These are phyloP conservation scores for Phytophthora capsici DNA, from an alignment of 352 stramenopile species.

Conservation along the genomic window DNA sequence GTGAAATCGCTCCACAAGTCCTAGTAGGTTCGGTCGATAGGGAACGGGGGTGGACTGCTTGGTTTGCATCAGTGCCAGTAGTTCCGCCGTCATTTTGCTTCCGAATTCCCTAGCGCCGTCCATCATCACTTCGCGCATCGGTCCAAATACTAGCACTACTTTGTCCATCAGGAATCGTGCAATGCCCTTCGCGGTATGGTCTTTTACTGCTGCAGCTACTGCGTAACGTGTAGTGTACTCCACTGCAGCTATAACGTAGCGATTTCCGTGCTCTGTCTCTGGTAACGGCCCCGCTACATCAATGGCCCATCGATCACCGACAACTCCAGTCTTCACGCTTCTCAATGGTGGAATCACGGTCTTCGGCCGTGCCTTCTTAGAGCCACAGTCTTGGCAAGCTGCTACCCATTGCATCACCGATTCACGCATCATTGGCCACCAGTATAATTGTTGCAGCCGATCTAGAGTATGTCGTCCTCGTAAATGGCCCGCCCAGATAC, in stretches of 20 bases:
- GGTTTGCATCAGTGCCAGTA: constrained; percentile 22
- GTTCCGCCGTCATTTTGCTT: not conserved
- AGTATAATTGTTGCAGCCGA: not conserved
- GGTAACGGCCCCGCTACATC: constrained; percentile 12
- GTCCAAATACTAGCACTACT: no score
- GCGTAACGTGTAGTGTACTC: constrained; percentile 33
- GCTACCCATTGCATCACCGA: not conserved
- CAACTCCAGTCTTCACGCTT: not conserved
- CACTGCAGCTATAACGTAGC: constrained; percentile 11
- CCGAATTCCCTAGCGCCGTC: constrained; percentile 12
- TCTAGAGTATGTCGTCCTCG: not conserved
- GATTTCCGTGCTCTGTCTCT: not conserved
- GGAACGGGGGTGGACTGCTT: constrained; percentile 24
- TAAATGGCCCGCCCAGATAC: constrained; percentile 9
- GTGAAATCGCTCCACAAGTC: constrained; percentile 27
- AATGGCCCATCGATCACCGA: constrained; percentile 12
- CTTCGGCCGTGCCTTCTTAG: not conserved
- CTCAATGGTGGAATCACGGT: constrained; percentile 1
- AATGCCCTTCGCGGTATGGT: no score
- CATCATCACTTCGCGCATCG: no score
- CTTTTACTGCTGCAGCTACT: no score
- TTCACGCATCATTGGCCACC: constrained; percentile 3
- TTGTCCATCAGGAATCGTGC: no score
- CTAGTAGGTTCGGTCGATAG: constrained; percentile 21
- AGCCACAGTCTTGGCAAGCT: constrained; percentile 5